Evolutionary conservation across 1,284 basidiomycete species (phyloP), one percentile per base, ranked within the genome.

Genomic region (Irpex lacteus): DNA sequence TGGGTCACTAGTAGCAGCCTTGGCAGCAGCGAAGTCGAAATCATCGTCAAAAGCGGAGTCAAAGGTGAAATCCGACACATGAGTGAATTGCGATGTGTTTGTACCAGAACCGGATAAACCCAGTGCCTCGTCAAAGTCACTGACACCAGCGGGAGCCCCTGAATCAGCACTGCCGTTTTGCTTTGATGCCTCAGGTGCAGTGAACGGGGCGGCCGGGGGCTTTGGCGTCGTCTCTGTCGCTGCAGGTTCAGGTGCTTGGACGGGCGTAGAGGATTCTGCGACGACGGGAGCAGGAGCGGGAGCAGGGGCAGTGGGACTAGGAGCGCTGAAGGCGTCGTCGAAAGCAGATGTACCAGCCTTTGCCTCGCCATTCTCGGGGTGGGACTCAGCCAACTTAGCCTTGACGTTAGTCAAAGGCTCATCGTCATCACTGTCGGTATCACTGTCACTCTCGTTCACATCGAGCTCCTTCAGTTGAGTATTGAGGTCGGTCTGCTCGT

Each of bases 41-140:
- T 92, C 90, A 70, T 95, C 93, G 40, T 95, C 94, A 70, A 95
- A 95, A n/a, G 81, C 83, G 62, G 85, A 79, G 64, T 89, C 90
- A 65, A 92, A 90, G 8, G 85, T 79, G 68, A 89, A 85, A 15
- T 78, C 76, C 2, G 84, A 79, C 2, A 68, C 58, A 19, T 68
- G 63, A 47, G 71, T 66, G 59, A 65, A 65, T 18, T 65, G 57
- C 13, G 78, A 70, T 2, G 38, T 44, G 32, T 26, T 60, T 9
- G 80, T 75, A 18, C 71, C 63, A 2, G 80, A 71, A 6, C 77
- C 72, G 2, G 86, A 77, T 6, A 85, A 77, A 32, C 85, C 83
- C 72, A 91, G 81, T 1, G 88, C 86, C 70, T 91, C 85, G 70
- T 94, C 91, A 68, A 95, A 92, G 58, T 88, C 90, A 65, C 81